These are phyloP conservation scores for Cucumis melo DNA, from an alignment of 306 rosid species.

Conservation along the genomic window DNA sequence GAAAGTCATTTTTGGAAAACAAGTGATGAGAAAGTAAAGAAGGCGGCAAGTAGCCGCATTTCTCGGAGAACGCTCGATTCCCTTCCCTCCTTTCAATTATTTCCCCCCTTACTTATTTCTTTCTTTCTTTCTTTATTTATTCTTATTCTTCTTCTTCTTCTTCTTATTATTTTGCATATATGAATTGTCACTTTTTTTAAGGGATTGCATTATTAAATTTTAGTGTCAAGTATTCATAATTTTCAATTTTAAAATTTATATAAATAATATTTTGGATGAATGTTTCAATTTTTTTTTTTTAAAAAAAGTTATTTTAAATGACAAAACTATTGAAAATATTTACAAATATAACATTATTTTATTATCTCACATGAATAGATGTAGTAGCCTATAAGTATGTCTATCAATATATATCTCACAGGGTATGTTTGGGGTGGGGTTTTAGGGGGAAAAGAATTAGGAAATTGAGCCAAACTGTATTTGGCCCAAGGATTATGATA, in stretches of 20 bases:
- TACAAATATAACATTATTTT: too few relatives aligned
- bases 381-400: too few relatives aligned
- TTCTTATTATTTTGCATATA: background rate
- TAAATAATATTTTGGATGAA: background rate
- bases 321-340: too few relatives aligned
- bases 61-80: constrained; percentile 54
- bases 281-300: too few relatives aligned
- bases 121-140: background rate
- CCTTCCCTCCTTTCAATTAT: background rate
- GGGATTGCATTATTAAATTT: background rate
- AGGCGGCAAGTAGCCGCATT: constrained; percentile 91
- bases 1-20: constrained; percentile 11
- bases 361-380: too few relatives aligned
- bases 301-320: too few relatives aligned
- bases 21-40: constrained; percentile 50
- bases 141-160: background rate
- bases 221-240: background rate
- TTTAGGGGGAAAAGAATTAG: too few relatives aligned
- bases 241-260: background rate
- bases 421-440: too few relatives aligned
- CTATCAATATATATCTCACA: too few relatives aligned
- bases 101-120: background rate
- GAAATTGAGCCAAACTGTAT: too few relatives aligned
- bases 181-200: background rate
- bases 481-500: too few relatives aligned